phyloP scores from a whole-genome alignment of 768 basidiomycete genomes.

The Trametes punicea region DNA sequence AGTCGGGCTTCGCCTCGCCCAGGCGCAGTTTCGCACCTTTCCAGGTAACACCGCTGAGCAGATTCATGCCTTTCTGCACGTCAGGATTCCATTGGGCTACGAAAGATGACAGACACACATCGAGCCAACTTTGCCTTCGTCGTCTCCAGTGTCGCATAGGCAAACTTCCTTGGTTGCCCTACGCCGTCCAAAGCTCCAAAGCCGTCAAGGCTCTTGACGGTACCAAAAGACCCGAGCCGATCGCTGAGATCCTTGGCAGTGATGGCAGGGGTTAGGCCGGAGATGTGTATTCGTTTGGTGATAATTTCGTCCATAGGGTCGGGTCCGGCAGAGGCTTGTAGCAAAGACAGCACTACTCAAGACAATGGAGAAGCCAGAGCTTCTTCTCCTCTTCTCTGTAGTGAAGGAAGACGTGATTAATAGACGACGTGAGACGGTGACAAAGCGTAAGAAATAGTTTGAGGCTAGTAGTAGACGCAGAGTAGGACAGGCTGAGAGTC shows the following conservation, averaged over 20 bases:
- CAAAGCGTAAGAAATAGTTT: background rate
- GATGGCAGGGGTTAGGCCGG: constrained; percentile 70
- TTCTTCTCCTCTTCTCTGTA: background rate
- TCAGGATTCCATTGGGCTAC: background rate
- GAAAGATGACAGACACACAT: constrained; percentile 44
- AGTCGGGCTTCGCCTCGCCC: constrained; percentile 82
- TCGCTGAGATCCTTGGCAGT: constrained; percentile 51
- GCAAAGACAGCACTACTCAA: background rate
- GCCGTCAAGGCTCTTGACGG: constrained; percentile 65
- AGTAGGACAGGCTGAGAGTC: no score
- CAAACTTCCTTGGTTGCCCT: constrained; percentile 68
- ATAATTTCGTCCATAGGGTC: constrained; percentile 27
- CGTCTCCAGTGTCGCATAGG: constrained; percentile 68
- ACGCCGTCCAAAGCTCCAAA: constrained; percentile 62
- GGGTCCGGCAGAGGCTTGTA: background rate
- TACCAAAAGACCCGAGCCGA: constrained; percentile 64
- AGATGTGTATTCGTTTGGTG: constrained; percentile 68
- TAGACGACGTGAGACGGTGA: no score
- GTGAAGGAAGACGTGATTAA: no score
- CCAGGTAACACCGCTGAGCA: constrained; percentile 80
- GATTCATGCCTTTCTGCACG: constrained; percentile 54
- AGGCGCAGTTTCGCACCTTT: constrained; percentile 83
- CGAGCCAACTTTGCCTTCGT: constrained; percentile 54
- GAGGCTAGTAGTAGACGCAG: background rate
- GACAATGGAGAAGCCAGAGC: no score